A percentile compares a stretch with the other conserved stretches of the same genome.
Conservation (phyloP, 2,329 filamentous ascomycete genomes). For the Aspergillus cejpii region DNA sequence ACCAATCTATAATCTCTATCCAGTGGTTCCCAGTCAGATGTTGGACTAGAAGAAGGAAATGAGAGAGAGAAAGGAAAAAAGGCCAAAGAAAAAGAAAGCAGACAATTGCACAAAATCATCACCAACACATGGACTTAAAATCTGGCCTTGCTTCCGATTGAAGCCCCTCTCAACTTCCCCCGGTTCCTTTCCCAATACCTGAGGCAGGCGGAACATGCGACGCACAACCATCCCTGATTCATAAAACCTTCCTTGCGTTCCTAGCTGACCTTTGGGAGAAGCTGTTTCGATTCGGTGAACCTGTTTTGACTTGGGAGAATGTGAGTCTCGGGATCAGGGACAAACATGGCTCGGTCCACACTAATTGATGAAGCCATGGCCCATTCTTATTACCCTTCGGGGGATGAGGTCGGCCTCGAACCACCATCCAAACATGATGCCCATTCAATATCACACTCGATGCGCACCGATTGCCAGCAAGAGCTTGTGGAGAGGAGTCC, state of each 20-base stretch:
- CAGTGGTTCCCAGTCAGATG: constrained; percentile 4
- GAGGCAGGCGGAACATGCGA: constrained; percentile 14
- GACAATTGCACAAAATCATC: constrained; percentile 23
- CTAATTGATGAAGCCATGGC: constrained; percentile 22
- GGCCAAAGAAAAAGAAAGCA: constrained; percentile 12
- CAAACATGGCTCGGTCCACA: constrained; percentile 13
- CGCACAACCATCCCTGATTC: constrained; percentile 18
- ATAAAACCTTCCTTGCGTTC: constrained; percentile 12
- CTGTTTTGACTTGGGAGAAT: constrained; percentile 11
- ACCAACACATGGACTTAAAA: constrained; percentile 30
- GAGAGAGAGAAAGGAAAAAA: constrained; percentile 5
- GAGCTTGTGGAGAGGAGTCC: constrained; percentile 18
- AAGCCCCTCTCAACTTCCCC: constrained; percentile 18
- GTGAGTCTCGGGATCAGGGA: constrained; percentile 15
- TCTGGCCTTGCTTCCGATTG: constrained; percentile 27
- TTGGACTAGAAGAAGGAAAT: constrained; percentile 7
- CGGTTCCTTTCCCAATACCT: constrained; percentile 18
- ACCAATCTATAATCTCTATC: constrained; percentile 6
- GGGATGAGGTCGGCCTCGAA: constrained; percentile 22
- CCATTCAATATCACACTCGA: constrained; percentile 22
- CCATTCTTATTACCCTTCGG: constrained; percentile 17
- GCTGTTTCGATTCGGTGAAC: constrained; percentile 5
- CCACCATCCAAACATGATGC: constrained; percentile 19
- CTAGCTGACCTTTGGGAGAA: constrained; percentile 8
- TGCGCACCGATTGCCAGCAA: constrained; percentile 22